Percentiles rank a stretch among this genome's conserved stretches.
Conservation (phyloP, 2,329 filamentous ascomycete species). For the Pseudodiploospora longispora region DNA sequence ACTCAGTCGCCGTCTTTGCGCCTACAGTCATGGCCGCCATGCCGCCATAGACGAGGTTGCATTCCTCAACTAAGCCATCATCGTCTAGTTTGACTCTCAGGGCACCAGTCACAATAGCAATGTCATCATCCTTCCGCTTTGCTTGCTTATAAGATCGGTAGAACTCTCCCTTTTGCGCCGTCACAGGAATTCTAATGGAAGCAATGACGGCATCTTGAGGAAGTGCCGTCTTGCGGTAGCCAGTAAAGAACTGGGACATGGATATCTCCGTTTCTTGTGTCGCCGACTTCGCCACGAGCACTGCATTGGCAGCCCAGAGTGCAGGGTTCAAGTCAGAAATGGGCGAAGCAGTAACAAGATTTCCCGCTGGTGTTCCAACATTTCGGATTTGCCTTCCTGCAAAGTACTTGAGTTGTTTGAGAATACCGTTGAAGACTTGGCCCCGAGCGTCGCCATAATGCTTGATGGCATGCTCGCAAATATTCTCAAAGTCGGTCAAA, state of each 20-base stretch:
- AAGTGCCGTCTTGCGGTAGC: conserved; percentile 79
- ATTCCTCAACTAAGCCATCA: conserved; percentile 61
- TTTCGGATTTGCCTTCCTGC: conserved; percentile 93
- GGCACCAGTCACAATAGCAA: conserved; percentile 90
- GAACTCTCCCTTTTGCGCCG: conserved; percentile 67
- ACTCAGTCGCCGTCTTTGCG: conserved; percentile 69
- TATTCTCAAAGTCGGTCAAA: conserved; percentile 80
- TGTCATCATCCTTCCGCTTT: conserved; percentile 96
- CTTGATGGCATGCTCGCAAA: conserved; percentile 70
- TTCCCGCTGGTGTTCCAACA: conserved; percentile 93
- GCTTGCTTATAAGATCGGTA: conserved; percentile 91
- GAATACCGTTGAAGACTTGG: conserved; percentile 82
- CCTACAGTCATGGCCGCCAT: conserved; percentile 91
- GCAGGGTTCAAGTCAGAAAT: conserved; percentile 96
- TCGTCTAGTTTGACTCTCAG: conserved; percentile 66
- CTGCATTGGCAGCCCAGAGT: conserved; percentile 77
- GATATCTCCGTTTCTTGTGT: conserved; percentile 73
- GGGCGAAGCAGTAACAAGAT: conserved; percentile 86
- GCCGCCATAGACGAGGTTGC: conserved; percentile 82
- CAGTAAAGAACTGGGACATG: conserved; percentile 87
- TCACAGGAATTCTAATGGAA: conserved; percentile 75
- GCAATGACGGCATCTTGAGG: conserved; percentile 76
- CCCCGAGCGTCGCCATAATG: conserved; percentile 64
- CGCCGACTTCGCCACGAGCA: conserved; percentile 71
- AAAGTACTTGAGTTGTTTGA: conserved; percentile 92